A percentile compares a stretch with the other conserved stretches of the same genome.
Evolutionary conservation across 176 grass and related monocot species (phyloP).

Genomic region (Aechmea fasciata): DNA sequence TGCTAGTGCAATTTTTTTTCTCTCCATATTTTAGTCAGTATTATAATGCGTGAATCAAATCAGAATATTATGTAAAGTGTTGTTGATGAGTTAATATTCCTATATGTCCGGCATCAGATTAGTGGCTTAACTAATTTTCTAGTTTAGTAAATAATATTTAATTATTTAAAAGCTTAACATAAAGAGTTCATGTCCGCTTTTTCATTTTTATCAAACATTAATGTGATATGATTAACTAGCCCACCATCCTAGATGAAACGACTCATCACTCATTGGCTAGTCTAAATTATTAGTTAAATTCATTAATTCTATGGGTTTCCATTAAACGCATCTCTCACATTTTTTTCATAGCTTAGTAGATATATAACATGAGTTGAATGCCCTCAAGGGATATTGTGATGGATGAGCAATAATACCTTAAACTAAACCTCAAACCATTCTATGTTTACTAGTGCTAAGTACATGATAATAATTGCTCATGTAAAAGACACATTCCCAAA

Average conservation of each 20-base stretch:
- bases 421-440: not conserved
- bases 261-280: not conserved
- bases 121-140: too few relatives aligned
- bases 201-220: not conserved
- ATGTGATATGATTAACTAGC: constrained; percentile 3
- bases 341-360: not conserved
- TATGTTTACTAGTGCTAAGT: not conserved
- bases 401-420: not conserved
- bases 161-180: not conserved
- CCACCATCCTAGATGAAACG: not conserved
- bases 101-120: too few relatives aligned
- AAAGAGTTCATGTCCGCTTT: too few relatives aligned
- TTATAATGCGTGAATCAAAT: too few relatives aligned
- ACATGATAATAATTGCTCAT: not conserved
- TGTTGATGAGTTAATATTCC: too few relatives aligned
- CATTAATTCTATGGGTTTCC: not conserved
- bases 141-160: not conserved
- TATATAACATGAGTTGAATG: too few relatives aligned
- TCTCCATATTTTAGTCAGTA: too few relatives aligned
- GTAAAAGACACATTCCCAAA: not conserved
- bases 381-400: too few relatives aligned
- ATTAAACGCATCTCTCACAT: not conserved
- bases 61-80: too few relatives aligned
- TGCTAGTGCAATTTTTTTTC: too few relatives aligned
- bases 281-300: not conserved